Base-by-base conservation (phyloP, 331 rosid species). In the Quercus lobata region DNA sequence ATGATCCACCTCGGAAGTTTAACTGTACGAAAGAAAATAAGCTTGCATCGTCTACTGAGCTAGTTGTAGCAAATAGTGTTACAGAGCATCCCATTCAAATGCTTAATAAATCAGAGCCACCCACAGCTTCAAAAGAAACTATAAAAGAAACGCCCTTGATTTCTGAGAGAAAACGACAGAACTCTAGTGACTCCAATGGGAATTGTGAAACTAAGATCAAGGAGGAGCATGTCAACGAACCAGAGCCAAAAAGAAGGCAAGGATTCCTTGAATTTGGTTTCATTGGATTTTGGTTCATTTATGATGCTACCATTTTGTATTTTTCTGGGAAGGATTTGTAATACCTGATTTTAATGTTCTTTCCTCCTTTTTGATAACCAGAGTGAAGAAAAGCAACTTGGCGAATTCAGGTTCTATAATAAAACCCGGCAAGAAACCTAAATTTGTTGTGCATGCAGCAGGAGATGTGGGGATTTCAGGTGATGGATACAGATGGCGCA, bases 401-500 rank as follows among this genome's bases (percentile, higher is more conserved):
- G 82, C 84, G 53, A 37, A 69, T 77, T 69, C 89, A 22, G 91
- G 81, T 80, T 80, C 94, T 80, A 71, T 80, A 12, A 58, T 79
- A 52, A 95, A 90, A 85, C 74, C 92, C 80, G 92, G 86, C 81
- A 95, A 95, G 92, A 95, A 95, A 84, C 86, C 90, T 37, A 95
- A 91, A 80, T 78, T 91, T 78, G 96, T 95, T 46, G 97, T 95
- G 84, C 97, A 95, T 87, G 99, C 97, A 49, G 97, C 87, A 1
- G 97, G 97, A 70, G 96, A 93, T 71, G 99, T 91, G 83, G 97
- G 97, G 63, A 91, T 93, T 78, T 93, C 97, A 2, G 97, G 90
- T 41, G 99, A 95, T 79, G 99, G 99, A 84, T 91, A 95, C 53
- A 86, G 99, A 69, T 93, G 99, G 99, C 97, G 97, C 82, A 95